Evolutionary conservation across 768 basidiomycete species (phyloP), one percentile per base, ranked within the genome.

Genomic region (Mycena galopus): DNA sequence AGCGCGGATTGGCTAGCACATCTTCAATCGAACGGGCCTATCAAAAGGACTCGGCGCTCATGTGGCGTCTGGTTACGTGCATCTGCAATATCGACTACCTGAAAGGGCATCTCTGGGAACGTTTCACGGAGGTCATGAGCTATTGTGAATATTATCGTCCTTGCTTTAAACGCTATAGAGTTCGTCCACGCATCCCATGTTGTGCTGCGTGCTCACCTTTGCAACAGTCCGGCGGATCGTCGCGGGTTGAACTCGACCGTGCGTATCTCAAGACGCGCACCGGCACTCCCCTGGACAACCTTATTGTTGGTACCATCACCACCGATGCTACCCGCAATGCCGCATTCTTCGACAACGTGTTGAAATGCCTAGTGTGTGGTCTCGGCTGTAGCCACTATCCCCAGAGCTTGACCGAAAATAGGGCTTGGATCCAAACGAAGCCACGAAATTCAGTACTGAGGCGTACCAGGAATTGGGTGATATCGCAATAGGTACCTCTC

Each of bases 1-100:
- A 63, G 27, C 58, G 60, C 0, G 67, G 66, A 5, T 44, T 75
- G 5, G 16, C 29, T 14, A 73, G 30, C 51, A 63, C 74, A 14
- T 64, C 74, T 1, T 61, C 74, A 19, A 72, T 75, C 53, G 74
- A 75, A 44, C 50, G 65, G 39, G 71, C 71, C 10, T 75, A 75
- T 30, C 33, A 53, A 47, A 42, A 66, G n/a, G 71, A 73, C 62
- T 35, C 47, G 4, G 71, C 29, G 2, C 61, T 75, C 32, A 67
- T 75, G 74, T 75, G 74, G 74, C 50, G 71, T 7, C 60, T 75
- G 11, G 69, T 69, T 23, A 21, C 50, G 12, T 67, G 71, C 29
- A 23, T 56, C 4, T 66, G 53, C 19, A 59, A 35, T 8, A 62
- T 73, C 11, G 55, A 39, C 23, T 68, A 64, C 57, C 56, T 72